A percentile compares a stretch with the other conserved stretches of the same genome.
phyloP scores from a whole-genome alignment of 805 yeast species.

The Ogataea neopini region DNA sequence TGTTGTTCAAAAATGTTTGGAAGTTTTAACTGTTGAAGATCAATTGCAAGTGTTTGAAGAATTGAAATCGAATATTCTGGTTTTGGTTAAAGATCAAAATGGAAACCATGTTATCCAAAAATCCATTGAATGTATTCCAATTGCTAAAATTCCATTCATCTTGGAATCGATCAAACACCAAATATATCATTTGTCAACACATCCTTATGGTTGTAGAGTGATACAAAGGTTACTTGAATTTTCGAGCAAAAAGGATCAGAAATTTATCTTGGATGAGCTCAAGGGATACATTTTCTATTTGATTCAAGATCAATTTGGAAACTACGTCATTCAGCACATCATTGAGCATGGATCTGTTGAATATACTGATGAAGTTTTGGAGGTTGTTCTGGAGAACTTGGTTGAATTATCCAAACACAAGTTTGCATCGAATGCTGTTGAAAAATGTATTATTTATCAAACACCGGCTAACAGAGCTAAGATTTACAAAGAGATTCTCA shows the following conservation, averaged over 20 bases:
- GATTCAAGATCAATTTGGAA: conserved; percentile 96
- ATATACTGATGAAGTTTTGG: conserved; percentile 60
- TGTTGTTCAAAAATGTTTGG: conserved; percentile 92
- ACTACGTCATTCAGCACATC: conserved; percentile 95
- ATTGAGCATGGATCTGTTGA: conserved; percentile 74
- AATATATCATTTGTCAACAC: conserved; percentile 85
- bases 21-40: conserved; percentile 61
- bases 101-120: conserved; percentile 98
- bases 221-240: conserved; percentile 89
- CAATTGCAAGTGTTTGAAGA: conserved; percentile 72
- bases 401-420: conserved; percentile 91
- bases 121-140: conserved; percentile 84
- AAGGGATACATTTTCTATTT: conserved; percentile 69
- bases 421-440: conserved; percentile 97
- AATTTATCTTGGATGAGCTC: conserved; percentile 66
- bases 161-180: conserved; percentile 67
- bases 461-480: conserved; percentile 57
- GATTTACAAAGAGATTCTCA: conserved; percentile 67
- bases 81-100: conserved; percentile 89
- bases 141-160: conserved; percentile 66
- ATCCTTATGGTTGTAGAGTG: conserved; percentile 97
- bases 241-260: conserved; percentile 65
- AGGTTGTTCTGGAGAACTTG: conserved; percentile 58
- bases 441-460: conserved; percentile 83
- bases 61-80: conserved; percentile 55